A percentile compares a stretch with the other conserved stretches of the same genome.
Conservation (phyloP, 257 asterid species). For the Solanum appendiculatum region DNA sequence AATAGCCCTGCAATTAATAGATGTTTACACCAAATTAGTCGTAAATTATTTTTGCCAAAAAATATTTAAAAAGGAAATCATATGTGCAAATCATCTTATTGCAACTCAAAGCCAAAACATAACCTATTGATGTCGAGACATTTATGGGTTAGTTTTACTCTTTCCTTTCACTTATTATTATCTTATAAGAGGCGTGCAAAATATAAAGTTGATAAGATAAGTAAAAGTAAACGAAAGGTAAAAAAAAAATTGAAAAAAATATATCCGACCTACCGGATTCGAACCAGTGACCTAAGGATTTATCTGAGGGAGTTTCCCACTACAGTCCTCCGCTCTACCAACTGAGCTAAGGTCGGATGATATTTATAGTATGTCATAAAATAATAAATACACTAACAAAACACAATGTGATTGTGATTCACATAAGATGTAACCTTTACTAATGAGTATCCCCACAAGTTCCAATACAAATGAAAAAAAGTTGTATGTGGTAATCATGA, state of each 20-base stretch:
- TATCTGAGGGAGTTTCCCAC: not conserved
- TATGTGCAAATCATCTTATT: not conserved
- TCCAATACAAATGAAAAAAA: not conserved
- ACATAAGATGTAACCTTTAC: not conserved
- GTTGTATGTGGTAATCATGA: not conserved
- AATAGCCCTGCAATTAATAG: not conserved
- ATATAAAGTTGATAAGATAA: not conserved
- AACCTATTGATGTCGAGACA: not conserved
- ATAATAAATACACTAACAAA: accelerated
- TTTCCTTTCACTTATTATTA: not conserved
- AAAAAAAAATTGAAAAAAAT: not conserved
- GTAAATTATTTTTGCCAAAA: not conserved
- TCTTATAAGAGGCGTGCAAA: not conserved
- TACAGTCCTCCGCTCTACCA: slow-evolving; percentile 3
- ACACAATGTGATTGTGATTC: not conserved
- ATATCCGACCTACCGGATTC: slow-evolving; percentile 5
- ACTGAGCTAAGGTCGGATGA: not conserved
- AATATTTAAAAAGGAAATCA: too few species aligned
- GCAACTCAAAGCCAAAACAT: not conserved
- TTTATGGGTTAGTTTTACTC: not conserved
- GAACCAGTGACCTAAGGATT: slow-evolving; percentile 3
- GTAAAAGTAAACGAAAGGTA: not conserved
- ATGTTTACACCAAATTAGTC: not conserved
- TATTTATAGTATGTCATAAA: accelerated
- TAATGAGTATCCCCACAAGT: not conserved